Conservation (phyloP, 176 grass and related monocot species). For the Raddia distichophylla region DNA sequence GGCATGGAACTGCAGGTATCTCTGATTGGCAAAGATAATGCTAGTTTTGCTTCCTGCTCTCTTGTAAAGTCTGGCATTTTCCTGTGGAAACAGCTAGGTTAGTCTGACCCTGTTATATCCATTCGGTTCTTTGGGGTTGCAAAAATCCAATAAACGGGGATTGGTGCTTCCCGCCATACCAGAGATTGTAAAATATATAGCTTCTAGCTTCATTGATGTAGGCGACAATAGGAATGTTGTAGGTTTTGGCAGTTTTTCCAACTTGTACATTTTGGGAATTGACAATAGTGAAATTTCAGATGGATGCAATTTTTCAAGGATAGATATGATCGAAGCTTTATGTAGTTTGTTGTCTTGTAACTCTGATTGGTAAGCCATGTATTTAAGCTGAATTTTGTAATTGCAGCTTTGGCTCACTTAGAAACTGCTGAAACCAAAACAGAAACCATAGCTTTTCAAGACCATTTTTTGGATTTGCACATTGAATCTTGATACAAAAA, state of each 20-base stretch:
- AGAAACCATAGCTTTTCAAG: no score
- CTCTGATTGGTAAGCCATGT: neutral
- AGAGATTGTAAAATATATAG: conserved; percentile 10
- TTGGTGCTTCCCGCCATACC: conserved; percentile 11
- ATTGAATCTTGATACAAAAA: no score
- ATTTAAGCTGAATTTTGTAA: neutral
- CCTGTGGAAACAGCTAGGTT: conserved; percentile 30
- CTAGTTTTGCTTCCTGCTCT: conserved; percentile 30
- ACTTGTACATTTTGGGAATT: neutral
- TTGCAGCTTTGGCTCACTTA: neutral
- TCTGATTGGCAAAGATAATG: conserved; percentile 27
- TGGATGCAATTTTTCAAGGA: neutral
- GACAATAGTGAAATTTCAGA: neutral
- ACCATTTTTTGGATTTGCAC: no score
- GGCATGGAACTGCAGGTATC: conserved; percentile 26
- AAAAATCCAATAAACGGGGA: conserved; percentile 9
- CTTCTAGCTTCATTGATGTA: conserved; percentile 24
- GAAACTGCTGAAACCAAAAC: no score
- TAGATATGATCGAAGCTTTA: neutral
- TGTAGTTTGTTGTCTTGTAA: neutral
- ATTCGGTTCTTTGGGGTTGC: conserved; percentile 41
- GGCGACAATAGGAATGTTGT: conserved; percentile 5
- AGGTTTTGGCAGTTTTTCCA: conserved; percentile 16
- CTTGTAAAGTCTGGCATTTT: conserved; percentile 43
- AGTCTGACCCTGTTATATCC: conserved; percentile 30